phyloP scores from a whole-genome alignment of 148 eudicot species.

The Arctostaphylos glauca region DNA sequence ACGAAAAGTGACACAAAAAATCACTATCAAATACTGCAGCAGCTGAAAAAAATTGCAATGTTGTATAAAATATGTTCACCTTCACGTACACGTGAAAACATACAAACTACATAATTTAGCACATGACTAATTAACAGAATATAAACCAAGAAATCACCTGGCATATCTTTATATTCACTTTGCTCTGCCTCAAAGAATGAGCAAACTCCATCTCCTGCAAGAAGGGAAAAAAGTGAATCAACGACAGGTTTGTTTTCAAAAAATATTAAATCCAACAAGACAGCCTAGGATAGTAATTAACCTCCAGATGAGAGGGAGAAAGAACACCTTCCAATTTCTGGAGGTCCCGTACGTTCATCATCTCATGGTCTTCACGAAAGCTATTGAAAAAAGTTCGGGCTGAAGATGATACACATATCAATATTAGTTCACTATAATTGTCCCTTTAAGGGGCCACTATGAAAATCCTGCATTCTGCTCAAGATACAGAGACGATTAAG shows the following conservation, averaged over 20 bases:
- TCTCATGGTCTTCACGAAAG: conserved; percentile 94
- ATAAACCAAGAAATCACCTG: conserved; percentile 54
- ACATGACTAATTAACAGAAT: not conserved
- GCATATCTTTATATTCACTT: conserved; percentile 90
- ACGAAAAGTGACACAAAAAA: not conserved
- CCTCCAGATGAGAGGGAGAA: conserved; percentile 98
- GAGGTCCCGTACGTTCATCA: conserved; percentile 84
- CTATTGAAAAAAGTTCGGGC: conserved; percentile 79
- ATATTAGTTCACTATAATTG: not conserved
- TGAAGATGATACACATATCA: conserved; percentile 24
- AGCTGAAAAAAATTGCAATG: conserved; percentile 1
- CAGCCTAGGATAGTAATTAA: conserved; percentile 31
- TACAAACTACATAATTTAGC: not conserved
- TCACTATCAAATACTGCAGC: not conserved
- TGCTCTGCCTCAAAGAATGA: conserved; percentile 89
- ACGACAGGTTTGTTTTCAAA: not conserved
- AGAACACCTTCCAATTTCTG: conserved; percentile 97
- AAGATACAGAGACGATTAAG: conserved; percentile 17
- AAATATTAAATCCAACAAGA: not conserved
- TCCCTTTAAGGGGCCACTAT: not conserved
- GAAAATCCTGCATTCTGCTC: not conserved
- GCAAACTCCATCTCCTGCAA: conserved; percentile 99
- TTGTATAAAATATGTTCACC: not conserved
- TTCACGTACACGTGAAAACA: not conserved
- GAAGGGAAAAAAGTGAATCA: not conserved